These are phyloP conservation scores for Hypoxylon sp. DNA, from an alignment of 2,329 filamentous ascomycete species.

Conservation along the genomic window DNA sequence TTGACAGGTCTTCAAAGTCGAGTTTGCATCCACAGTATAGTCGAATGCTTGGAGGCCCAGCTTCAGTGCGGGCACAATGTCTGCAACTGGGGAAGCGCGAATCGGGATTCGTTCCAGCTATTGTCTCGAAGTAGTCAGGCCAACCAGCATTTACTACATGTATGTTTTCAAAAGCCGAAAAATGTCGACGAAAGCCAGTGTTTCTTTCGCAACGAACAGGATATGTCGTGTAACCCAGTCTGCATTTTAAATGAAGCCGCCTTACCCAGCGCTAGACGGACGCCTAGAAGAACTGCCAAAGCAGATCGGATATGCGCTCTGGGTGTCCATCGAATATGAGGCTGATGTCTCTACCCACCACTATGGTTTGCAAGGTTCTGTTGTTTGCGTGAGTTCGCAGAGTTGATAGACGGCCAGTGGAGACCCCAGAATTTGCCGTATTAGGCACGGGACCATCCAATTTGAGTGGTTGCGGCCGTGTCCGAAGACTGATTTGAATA, in stretches of 20 bases:
- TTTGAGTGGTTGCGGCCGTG: conserved; percentile 16
- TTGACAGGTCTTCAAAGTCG: conserved; percentile 28
- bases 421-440: conserved; percentile 13
- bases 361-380: conserved; percentile 25
- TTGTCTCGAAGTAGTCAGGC: conserved; percentile 39
- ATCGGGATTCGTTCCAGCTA: conserved; percentile 48
- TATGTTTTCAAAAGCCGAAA: conserved; percentile 18
- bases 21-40: conserved; percentile 34
- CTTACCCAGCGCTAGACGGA: conserved; percentile 39
- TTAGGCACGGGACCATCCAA: conserved; percentile 15
- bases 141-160: conserved; percentile 29
- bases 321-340: conserved; percentile 36
- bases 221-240: conserved; percentile 46
- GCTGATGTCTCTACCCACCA: conserved; percentile 43
- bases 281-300: conserved; percentile 31
- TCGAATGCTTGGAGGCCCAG: conserved; percentile 35
- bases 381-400: conserved; percentile 23
- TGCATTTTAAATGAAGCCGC: conserved; percentile 43
- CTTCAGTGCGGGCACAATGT: conserved; percentile 40
- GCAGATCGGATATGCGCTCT: conserved; percentile 32
- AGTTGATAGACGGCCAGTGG: conserved; percentile 6
- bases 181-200: conserved; percentile 37
- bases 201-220: conserved; percentile 30
- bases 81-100: conserved; percentile 44
- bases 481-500: conserved; percentile 15